Percentiles rank a stretch among this genome's conserved stretches.
phyloP scores from a whole-genome alignment of 83 land plant genomes.

The Picea abies region DNA sequence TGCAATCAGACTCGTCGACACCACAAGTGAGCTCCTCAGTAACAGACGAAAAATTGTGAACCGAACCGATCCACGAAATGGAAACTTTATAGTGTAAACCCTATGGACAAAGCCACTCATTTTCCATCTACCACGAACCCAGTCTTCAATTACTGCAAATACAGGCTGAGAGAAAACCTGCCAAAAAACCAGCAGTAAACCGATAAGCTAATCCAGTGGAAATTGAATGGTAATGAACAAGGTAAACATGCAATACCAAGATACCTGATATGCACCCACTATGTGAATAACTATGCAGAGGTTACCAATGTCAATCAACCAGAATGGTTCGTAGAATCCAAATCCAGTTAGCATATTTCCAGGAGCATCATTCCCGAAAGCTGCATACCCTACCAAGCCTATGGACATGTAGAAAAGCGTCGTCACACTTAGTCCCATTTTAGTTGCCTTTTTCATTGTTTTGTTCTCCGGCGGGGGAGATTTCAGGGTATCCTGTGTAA shows the following conservation, averaged over 20 bases:
- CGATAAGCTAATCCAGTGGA: background rate
- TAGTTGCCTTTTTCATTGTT: conserved; percentile 36
- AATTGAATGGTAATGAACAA: background rate
- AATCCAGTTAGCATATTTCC: conserved; percentile 27
- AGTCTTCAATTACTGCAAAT: conserved; percentile 25
- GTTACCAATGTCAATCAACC: conserved; percentile 44
- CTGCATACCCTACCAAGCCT: conserved; percentile 45
- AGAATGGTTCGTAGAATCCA: conserved; percentile 35
- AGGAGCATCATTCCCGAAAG: conserved; percentile 21
- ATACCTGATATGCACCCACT: conserved; percentile 46
- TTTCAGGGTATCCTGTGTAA: conserved; percentile 33
- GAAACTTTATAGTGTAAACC: conserved; percentile 1
- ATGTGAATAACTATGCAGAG: conserved; percentile 34
- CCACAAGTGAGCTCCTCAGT: conserved; percentile 27
- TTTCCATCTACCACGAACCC: conserved; percentile 17
- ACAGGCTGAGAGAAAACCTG: conserved; percentile 36
- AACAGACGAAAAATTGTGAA: conserved; percentile 32
- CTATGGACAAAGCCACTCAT: background rate
- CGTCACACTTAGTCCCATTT: conserved; percentile 25
- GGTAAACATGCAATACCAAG: background rate
- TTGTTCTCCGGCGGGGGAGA: conserved; percentile 48
- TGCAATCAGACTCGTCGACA: conserved; percentile 38
- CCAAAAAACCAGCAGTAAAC: background rate
- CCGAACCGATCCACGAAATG: conserved; percentile 8
- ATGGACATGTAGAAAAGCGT: conserved; percentile 40